Evolutionary conservation across 2,329 filamentous ascomycete species (phyloP), one percentile per base, ranked within the genome.

Genomic region (Calonectria pseudoturangicola): DNA sequence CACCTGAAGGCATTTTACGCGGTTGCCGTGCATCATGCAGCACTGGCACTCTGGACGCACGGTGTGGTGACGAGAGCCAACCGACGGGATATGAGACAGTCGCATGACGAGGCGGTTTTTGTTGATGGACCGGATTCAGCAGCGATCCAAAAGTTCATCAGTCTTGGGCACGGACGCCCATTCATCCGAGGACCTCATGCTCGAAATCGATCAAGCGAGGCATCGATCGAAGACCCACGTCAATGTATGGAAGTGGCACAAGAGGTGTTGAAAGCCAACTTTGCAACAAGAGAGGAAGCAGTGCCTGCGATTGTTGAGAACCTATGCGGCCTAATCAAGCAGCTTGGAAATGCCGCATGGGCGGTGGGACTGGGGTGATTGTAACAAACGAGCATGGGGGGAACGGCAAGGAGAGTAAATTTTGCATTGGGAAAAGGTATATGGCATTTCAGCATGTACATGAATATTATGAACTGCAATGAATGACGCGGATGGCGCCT

Each of bases 31-130:
- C 93, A 94, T 79, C 93, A 94, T 79, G 92, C 92, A 4, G 88
- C 89, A 15, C 85, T 95, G 5, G 90, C 91, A 0, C 84, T 95
- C 48, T 95, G 93, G 93, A 89, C 89, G 0, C 94, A 93, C 75
- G 92, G 92, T 0, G 89, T 94, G 0, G 86, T 92, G 7, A 86
- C 84, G 25, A 83, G 85, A 73, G 87, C 88, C 16, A 80, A 77
- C 62, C 76, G 79, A 10, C 79, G 79, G 81, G 75, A 84, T 76
- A 80, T 79, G 74, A 64, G 80, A 15, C 69, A 79, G 3, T 69
- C 80, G 27, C 84, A 84, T n/a, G 83, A 83, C 67, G 82, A 86
- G 33, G 77, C 82, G 3, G 84, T 92, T 0, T 88, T 89, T 75
- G 84, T 94, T 0, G 92, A 94, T 66, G 89, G 87, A 2, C 82